Evolutionary conservation across 768 basidiomycete species (phyloP).

Genomic region (Chalciporus sphaerocephalus): DNA sequence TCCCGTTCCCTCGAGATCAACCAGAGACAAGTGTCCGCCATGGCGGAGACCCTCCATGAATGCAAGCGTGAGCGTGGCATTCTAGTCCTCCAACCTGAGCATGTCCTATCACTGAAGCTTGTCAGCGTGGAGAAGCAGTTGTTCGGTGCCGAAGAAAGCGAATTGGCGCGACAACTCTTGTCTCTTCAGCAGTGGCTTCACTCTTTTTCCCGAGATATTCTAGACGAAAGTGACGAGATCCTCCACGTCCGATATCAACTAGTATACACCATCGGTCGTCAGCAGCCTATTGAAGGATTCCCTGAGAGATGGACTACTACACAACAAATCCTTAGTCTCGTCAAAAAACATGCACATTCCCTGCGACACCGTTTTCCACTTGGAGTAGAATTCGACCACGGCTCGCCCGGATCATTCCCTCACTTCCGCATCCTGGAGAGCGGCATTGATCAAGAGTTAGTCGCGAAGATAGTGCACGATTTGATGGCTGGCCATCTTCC

Average conservation of each 20-base stretch:
- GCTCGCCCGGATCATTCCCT: constrained; percentile 6
- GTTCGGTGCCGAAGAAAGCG: background rate
- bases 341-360: background rate
- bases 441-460: constrained; percentile 4
- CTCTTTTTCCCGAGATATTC: background rate
- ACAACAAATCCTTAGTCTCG: background rate
- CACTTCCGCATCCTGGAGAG: constrained; percentile 14
- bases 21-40: background rate
- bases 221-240: background rate
- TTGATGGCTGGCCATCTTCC: constrained; percentile 8
- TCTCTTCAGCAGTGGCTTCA: background rate
- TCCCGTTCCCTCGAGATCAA: constrained; percentile 10
- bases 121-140: constrained; percentile 16
- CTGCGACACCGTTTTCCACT: constrained; percentile 1
- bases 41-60: constrained; percentile 1
- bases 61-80: constrained; percentile 22
- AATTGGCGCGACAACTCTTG: background rate
- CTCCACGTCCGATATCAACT: background rate
- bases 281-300: background rate
- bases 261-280: background rate
- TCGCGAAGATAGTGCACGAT: constrained; percentile 8
- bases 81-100: constrained; percentile 30
- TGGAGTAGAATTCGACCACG: constrained; percentile 7
- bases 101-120: constrained; percentile 29
- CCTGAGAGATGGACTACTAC: background rate